Evolutionary conservation across 257 asterid genomes (phyloP), one percentile per base, ranked within the genome.

Genomic region (Solanum peruvianum): DNA sequence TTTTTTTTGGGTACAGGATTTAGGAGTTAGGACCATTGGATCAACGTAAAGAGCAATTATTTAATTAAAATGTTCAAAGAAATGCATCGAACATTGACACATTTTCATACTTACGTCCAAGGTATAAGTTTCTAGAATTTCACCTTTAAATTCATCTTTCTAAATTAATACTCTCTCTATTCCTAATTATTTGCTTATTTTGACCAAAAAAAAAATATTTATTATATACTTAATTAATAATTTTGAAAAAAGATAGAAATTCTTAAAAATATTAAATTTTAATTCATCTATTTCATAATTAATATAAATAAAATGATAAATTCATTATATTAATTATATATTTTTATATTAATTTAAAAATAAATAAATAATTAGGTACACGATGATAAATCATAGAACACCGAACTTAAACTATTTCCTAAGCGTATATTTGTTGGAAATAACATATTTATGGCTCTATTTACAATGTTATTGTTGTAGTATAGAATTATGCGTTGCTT

Each of bases 371-470:
- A 37, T 37, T 37, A 37, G 0, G 0, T 1, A 35, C 39, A 35
- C 39, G 39, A 5, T 0, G 1, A 6, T 6, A 21, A 41, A 10
- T 7, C 71, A 64, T 75, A n/a, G 16, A 84, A 62, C 64, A 80
- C 73, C 45, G 83, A 58, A 69, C 72, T 69, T 69, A 42, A 42
- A 64, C 87, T 76, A 41, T 52, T 81, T 88, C 45, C 25, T 62
- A 60, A 72, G 44, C 37, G 45, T 33, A 84, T 89, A 76, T 89
- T 83, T 73, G 83, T 86, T 71, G 87, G 87, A 83, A 58, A 62
- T 39, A 27, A 27, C 18, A 60, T 39, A 70, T 16, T 71, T 45
- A 29, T n/a, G 67, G 42, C 58, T 62, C 23, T 52, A 12, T 82
- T 60, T 62, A 60, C 72, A 72, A 58, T 72, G 82, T 33, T 75